Evolutionary conservation across 2,329 filamentous ascomycete species (phyloP), one percentile per base, ranked within the genome.

Genomic region (Alternaria viburni): DNA sequence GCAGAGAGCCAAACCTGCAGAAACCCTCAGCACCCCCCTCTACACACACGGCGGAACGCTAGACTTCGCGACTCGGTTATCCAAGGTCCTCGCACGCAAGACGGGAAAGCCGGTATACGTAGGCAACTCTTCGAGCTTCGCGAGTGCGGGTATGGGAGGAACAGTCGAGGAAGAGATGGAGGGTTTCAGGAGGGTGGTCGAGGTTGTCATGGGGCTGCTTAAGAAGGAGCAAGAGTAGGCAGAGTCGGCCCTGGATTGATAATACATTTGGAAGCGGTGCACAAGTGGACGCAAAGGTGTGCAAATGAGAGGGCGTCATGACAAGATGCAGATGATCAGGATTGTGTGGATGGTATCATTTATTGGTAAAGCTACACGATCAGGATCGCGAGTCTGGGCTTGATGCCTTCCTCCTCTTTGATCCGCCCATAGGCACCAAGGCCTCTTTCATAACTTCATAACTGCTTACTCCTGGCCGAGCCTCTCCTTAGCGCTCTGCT

Each of bases 161-260:
- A 91, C 89, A 0, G 88, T 95, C 7, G 94, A 97, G 76, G 96
- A 98, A 83, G 95, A 98, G 82, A 94, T 97, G 89, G 93, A 95
- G 75, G 93, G 91, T 0, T 90, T 97, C 72, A 89, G 87, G 73
- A 87, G 86, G 67, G 88, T 97, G 44, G 89, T 94, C 30, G 87
- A 91, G 62, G 87, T 91, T 50, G 86, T 94, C 13, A 82, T 89
- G 75, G 81, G 82, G 46, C 84, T 87, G 69, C 79, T 91, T 25
- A 67, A 67, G 3, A 55, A 54, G 23, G 56, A 67, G 17, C 46
- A 71, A 52, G 49, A 41, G 28, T 59, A 30, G 50, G 46, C 21
- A 28, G 26, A 28, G 10, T 11, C 1, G 26, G 10, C 26, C 3
- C 26, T 28, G 26, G 26, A 26, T 26, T 10, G 9, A 26, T 26